A percentile compares a stretch with the other conserved stretches of the same genome.
These are phyloP conservation scores for Exophiala sideris DNA, from an alignment of 2,329 filamentous ascomycete genomes.

Conservation along the genomic window DNA sequence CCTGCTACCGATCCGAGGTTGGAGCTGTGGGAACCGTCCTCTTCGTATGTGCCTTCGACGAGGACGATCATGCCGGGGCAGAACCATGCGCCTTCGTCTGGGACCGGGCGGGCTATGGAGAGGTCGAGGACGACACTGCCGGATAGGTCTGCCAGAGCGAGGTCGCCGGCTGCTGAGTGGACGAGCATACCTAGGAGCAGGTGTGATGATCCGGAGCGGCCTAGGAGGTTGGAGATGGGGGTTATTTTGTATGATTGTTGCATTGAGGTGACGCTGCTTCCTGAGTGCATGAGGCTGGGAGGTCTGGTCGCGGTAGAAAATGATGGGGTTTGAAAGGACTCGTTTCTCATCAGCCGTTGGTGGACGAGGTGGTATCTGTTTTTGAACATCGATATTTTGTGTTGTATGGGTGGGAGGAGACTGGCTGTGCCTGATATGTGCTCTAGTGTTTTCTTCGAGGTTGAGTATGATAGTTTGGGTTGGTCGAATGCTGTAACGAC, in stretches of 20 bases:
- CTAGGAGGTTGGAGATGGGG: constrained; percentile 71
- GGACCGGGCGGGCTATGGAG: constrained; percentile 74
- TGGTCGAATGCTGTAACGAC: constrained; percentile 82
- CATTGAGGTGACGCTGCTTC: constrained; percentile 51
- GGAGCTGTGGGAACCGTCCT: constrained; percentile 71
- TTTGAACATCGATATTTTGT: constrained; percentile 82
- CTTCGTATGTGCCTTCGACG: constrained; percentile 93
- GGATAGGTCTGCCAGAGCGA: constrained; percentile 81
- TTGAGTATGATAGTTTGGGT: constrained; percentile 54
- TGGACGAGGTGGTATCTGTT: constrained; percentile 91
- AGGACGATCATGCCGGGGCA: constrained; percentile 94
- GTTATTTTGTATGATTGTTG: constrained; percentile 82
- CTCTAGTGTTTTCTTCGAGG: constrained; percentile 83
- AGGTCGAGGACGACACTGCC: constrained; percentile 85
- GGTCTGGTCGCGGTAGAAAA: constrained; percentile 59
- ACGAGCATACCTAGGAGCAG: constrained; percentile 82
- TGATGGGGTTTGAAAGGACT: constrained; percentile 81
- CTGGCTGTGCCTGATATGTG: constrained; percentile 64
- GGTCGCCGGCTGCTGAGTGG: constrained; percentile 68
- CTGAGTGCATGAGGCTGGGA: constrained; percentile 55
- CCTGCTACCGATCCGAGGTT: constrained; percentile 65
- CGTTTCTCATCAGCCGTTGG: constrained; percentile 86
- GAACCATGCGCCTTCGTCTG: constrained; percentile 86
- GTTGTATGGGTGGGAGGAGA: constrained; percentile 69
- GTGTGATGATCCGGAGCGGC: constrained; percentile 78